Evolutionary conservation across 495 filamentous ascomycete genomes (phyloP).

Genomic region (Trichoderma reesei): DNA sequence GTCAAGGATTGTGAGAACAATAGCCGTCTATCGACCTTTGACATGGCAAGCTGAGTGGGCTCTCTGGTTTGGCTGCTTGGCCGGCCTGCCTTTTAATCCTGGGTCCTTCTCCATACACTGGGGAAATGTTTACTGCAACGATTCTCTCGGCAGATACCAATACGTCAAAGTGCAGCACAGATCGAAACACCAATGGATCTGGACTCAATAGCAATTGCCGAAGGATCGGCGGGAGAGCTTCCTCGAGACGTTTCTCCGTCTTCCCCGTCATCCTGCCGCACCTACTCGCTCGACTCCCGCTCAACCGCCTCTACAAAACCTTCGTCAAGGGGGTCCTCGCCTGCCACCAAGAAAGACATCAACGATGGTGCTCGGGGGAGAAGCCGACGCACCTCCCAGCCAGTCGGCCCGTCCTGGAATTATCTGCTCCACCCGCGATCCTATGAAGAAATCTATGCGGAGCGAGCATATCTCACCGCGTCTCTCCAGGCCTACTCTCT

Average conservation of each 20-base stretch:
- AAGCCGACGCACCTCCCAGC: not conserved
- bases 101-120: not conserved
- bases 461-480: slow-evolving; percentile 30
- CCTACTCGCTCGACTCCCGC: not conserved
- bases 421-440: slow-evolving; percentile 22
- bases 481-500: slow-evolving; percentile 28
- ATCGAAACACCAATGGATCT: not conserved
- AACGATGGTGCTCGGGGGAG: not conserved
- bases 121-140: not conserved
- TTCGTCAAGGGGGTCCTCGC: not conserved
- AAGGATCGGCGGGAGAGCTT: not conserved
- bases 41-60: not conserved
- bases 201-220: not conserved
- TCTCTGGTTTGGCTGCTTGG: not conserved
- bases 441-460: slow-evolving; percentile 27
- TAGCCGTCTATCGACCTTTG: not conserved
- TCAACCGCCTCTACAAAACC: not conserved
- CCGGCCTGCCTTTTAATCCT: not conserved
- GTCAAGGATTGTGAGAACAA: not conserved
- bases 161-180: not conserved
- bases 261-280: not conserved
- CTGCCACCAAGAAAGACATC: not conserved
- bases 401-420: not conserved
- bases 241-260: not conserved
- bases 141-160: not conserved